A percentile compares a stretch with the other conserved stretches of the same genome.
Conservation (phyloP, 1,139 yeast genomes). For the Blastobotrys indianensis region DNA sequence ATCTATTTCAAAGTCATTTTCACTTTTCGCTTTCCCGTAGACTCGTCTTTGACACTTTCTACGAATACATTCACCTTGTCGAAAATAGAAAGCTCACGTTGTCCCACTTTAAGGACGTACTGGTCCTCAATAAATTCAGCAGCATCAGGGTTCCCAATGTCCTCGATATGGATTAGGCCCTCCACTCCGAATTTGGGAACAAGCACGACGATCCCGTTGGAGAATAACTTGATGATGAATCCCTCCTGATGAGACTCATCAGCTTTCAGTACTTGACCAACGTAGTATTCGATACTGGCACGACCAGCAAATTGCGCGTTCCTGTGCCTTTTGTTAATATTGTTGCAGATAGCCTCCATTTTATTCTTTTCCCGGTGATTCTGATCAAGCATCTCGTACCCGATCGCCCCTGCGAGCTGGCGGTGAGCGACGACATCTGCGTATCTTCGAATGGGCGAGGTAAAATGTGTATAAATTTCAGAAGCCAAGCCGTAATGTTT, state of each 20-base stretch:
- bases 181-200: constrained; percentile 98
- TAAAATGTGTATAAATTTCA: constrained; percentile 95
- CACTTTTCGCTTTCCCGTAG: constrained; percentile 90
- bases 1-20: constrained; percentile 44
- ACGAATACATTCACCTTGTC: constrained; percentile 82
- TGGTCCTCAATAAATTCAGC: constrained; percentile 74
- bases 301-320: constrained; percentile 99
- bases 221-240: constrained; percentile 83
- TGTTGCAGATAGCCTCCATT: constrained; percentile 84
- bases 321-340: constrained; percentile 90
- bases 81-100: constrained; percentile 57
- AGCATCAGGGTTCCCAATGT: constrained; percentile 57
- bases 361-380: constrained; percentile 82
- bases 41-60: constrained; percentile 73
- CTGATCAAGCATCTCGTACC: constrained; percentile 76
- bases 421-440: constrained; percentile 98
- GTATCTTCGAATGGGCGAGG: constrained; percentile 96
- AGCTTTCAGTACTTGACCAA: constrained; percentile 90
- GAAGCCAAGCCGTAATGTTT: constrained; percentile 96
- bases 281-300: constrained; percentile 95
- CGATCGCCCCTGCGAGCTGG: constrained; percentile 95
- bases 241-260: constrained; percentile 76
- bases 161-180: constrained; percentile 79
- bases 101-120: constrained; percentile 60
- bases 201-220: constrained; percentile 89